phyloP scores from a whole-genome alignment of 192 early-diverging fungal genomes.

The Coemansia asiatica region DNA sequence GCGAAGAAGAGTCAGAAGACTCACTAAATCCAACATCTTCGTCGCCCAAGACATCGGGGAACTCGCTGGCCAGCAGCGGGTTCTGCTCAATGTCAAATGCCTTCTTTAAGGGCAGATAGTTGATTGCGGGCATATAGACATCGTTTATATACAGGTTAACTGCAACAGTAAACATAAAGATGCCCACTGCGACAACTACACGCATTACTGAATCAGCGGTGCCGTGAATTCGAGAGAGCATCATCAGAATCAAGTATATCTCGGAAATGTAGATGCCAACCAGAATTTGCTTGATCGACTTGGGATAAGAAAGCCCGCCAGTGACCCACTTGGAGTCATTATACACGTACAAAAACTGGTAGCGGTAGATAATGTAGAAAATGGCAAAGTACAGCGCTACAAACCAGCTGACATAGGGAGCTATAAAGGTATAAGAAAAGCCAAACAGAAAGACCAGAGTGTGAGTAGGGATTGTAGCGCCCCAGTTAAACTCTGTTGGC shows the following conservation, averaged over 20 bases:
- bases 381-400: slow-evolving; percentile 72
- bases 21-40: background rate
- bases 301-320: slow-evolving; percentile 66
- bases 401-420: slow-evolving; percentile 80
- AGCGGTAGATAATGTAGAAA: slow-evolving; percentile 72
- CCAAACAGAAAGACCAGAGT: slow-evolving; percentile 72
- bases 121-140: slow-evolving; percentile 60
- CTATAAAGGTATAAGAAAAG: slow-evolving; percentile 73
- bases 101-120: slow-evolving; percentile 51
- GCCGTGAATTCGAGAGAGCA: slow-evolving; percentile 53
- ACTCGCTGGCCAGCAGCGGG: slow-evolving; percentile 27
- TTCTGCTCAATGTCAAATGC: slow-evolving; percentile 32
- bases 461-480: slow-evolving; percentile 65
- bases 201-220: slow-evolving; percentile 48
- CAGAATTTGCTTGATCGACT: slow-evolving; percentile 61
- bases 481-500: slow-evolving; percentile 59
- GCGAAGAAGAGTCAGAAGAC: background rate
- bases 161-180: slow-evolving; percentile 55
- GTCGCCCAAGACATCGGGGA: slow-evolving; percentile 30
- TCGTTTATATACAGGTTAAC: slow-evolving; percentile 59
- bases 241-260: slow-evolving; percentile 72
- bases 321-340: slow-evolving; percentile 55
- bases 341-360: slow-evolving; percentile 82
- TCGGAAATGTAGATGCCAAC: slow-evolving; percentile 73
- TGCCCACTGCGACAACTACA: slow-evolving; percentile 47